Evolutionary conservation across 257 asterid species (phyloP).

Genomic region (Nicotiana obtusifolia): DNA sequence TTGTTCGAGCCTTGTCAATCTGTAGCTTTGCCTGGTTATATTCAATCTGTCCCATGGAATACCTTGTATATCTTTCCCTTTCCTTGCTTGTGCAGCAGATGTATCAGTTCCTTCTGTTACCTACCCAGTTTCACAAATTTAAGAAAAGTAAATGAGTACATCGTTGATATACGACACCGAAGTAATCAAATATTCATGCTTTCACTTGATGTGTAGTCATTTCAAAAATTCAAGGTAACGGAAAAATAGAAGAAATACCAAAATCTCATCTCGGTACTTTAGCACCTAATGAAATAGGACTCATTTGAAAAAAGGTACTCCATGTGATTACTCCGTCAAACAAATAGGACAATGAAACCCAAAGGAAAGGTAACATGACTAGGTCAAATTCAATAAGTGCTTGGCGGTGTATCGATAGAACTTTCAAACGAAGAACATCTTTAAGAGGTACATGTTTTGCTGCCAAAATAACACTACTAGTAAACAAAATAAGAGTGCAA

Average conservation of each 20-base stretch:
- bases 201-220: not conserved
- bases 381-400: not conserved
- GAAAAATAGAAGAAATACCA: not conserved
- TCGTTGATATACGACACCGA: not conserved
- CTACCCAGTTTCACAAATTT: conserved; percentile 17
- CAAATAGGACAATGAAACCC: not conserved
- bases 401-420: not conserved
- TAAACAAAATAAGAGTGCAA: not conserved
- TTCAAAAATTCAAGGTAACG: not conserved
- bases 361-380: not conserved
- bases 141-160: not conserved
- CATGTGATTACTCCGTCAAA: not conserved
- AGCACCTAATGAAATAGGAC: not conserved
- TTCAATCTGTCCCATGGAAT: conserved; percentile 71
- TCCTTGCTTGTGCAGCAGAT: conserved; percentile 67
- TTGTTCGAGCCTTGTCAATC: conserved; percentile 62
- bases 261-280: not conserved
- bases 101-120: conserved; percentile 68
- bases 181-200: not conserved
- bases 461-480: not conserved
- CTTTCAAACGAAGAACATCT: not conserved
- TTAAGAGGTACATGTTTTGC: not conserved
- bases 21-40: conserved; percentile 52
- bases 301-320: not conserved
- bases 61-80: conserved; percentile 80